Conservation (phyloP, 2,329 filamentous ascomycete genomes). For the Aureobasidium lini region DNA sequence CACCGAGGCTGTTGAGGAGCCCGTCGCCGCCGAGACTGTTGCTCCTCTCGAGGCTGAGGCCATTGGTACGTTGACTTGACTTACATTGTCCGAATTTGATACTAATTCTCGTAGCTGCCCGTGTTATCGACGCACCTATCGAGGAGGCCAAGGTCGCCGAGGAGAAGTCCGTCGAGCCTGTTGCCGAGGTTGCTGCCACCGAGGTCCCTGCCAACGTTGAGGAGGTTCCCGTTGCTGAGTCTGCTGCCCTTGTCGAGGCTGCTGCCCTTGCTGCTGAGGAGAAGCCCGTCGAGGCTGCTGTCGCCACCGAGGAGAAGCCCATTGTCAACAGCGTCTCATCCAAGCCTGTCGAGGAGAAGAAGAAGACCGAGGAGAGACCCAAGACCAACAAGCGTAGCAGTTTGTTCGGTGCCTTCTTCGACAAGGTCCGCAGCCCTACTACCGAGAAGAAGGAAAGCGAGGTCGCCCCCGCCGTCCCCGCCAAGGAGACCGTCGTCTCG, state of each 20-base stretch:
- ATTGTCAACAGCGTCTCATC: slow-evolving; percentile 33
- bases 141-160: slow-evolving; percentile 17
- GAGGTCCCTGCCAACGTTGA: slow-evolving; percentile 18
- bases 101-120: slow-evolving; percentile 22
- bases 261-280: slow-evolving; percentile 17
- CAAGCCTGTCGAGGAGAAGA: slow-evolving; percentile 28
- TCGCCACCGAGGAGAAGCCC: slow-evolving; percentile 32
- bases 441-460: slow-evolving; percentile 65
- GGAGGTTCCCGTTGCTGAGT: slow-evolving; percentile 9
- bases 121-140: slow-evolving; percentile 25
- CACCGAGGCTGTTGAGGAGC: slow-evolving; percentile 31
- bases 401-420: slow-evolving; percentile 65
- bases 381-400: slow-evolving; percentile 78
- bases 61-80: slow-evolving; percentile 25
- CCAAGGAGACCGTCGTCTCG: slow-evolving; percentile 40
- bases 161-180: slow-evolving; percentile 30
- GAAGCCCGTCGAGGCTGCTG: slow-evolving; percentile 38
- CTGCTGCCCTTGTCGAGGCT: slow-evolving; percentile 2
- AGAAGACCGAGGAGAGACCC: slow-evolving; percentile 36
- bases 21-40: slow-evolving; percentile 22
- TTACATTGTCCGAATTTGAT: slow-evolving; percentile 3
- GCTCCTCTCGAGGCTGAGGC: slow-evolving; percentile 24
- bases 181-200: slow-evolving; percentile 44
- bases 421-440: slow-evolving; percentile 45
- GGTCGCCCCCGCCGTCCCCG: slow-evolving; percentile 43